Evolutionary conservation across 176 grass and related monocot species (phyloP).

Genomic region (Raddia distichophylla): DNA sequence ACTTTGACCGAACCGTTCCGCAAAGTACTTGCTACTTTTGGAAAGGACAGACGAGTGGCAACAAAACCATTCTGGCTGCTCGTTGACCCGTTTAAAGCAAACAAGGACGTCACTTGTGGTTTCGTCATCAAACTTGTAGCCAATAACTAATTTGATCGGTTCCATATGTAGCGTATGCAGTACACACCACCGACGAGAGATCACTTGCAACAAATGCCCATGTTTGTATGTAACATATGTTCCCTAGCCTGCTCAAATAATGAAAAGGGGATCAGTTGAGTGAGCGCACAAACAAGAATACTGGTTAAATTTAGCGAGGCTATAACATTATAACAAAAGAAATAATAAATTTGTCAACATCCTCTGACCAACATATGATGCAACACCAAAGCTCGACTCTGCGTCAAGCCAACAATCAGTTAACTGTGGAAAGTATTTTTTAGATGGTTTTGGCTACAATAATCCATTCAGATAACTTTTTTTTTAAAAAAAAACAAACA

Average conservation of each 20-base stretch:
- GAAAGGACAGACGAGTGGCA: constrained; percentile 75
- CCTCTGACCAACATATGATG: not conserved
- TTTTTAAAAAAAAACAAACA: too few species aligned
- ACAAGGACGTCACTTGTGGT: constrained; percentile 70
- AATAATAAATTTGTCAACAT: not conserved
- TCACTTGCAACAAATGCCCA: not conserved
- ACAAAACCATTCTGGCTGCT: constrained; percentile 57
- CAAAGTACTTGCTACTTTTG: constrained; percentile 67
- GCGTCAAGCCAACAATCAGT: not conserved
- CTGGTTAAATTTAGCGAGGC: not conserved
- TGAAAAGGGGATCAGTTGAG: not conserved
- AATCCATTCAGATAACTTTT: not conserved
- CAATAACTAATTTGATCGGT: constrained; percentile 13
- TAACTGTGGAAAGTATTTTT: not conserved
- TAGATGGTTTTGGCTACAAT: not conserved
- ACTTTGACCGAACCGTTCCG: constrained; percentile 47
- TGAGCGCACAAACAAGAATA: not conserved
- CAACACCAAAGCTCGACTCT: not conserved
- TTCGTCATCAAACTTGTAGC: constrained; percentile 58
- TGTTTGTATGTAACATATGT: constrained; percentile 27
- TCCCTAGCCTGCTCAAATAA: constrained; percentile 36
- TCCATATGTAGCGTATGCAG: constrained; percentile 55
- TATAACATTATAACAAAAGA: not conserved
- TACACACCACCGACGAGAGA: constrained; percentile 25
- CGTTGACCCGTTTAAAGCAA: constrained; percentile 52